phyloP scores from a whole-genome alignment of 352 stramenopile genomes.

The Phytophthora tentaculata region DNA sequence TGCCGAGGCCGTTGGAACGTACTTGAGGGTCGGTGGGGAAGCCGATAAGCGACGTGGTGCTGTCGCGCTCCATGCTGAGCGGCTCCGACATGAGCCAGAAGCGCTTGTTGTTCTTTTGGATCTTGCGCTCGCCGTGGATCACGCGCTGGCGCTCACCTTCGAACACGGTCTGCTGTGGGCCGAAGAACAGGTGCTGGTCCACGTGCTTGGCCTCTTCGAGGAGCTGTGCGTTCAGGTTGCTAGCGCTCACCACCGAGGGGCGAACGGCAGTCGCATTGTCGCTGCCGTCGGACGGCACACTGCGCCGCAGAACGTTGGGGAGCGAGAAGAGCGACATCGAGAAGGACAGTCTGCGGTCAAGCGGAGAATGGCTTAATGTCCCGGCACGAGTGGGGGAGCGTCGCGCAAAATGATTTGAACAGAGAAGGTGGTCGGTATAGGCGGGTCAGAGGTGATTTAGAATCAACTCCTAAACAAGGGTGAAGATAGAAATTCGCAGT shows the following conservation, averaged over 20 bases:
- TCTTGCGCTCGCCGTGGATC: conserved; percentile 88
- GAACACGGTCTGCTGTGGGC: conserved; percentile 72
- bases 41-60: conserved; percentile 76
- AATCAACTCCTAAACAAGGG: conserved; percentile 1
- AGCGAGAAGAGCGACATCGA: conserved; percentile 86
- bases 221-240: conserved; percentile 79
- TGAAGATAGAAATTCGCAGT: background rate
- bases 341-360: background rate
- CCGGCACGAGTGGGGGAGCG: conserved; percentile 21
- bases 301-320: conserved; percentile 69
- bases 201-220: conserved; percentile 62
- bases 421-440: conserved; percentile 11
- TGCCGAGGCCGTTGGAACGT: conserved; percentile 48
- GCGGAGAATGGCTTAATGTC: conserved; percentile 39
- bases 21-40: conserved; percentile 52
- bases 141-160: conserved; percentile 82
- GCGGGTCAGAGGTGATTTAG: background rate
- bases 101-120: conserved; percentile 82
- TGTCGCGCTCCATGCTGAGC: conserved; percentile 80
- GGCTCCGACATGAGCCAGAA: conserved; percentile 90
- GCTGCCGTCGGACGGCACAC: conserved; percentile 55
- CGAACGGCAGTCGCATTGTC: conserved; percentile 50
- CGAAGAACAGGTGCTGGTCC: conserved; percentile 86
- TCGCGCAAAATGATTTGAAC: conserved; percentile 28
- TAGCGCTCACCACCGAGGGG: conserved; percentile 69